These are phyloP conservation scores for Climacium dendroides DNA, from an alignment of 225 moss, liverwort and hornwort species.

Conservation along the genomic window DNA sequence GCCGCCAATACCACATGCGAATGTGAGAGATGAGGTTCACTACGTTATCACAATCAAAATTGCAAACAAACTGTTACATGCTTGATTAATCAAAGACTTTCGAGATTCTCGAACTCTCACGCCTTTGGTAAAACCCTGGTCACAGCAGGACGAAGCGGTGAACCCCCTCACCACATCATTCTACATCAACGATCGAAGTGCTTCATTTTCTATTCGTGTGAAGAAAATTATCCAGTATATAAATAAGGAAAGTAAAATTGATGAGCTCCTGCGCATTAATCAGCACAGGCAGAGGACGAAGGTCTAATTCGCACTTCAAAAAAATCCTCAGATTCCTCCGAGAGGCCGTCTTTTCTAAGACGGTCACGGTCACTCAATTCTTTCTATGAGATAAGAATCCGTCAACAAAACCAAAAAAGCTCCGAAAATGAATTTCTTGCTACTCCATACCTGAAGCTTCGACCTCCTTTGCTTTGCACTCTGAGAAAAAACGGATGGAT, in stretches of 20 bases:
- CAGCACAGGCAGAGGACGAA: not conserved
- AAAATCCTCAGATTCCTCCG: not conserved
- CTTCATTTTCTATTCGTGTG: not conserved
- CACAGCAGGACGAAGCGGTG: not conserved
- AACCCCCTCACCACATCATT: not conserved
- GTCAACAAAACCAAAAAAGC: not conserved
- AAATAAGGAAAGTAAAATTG: not conserved
- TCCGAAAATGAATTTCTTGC: not conserved
- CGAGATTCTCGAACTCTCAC: not conserved
- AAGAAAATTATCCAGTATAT: not conserved
- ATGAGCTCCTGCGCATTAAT: not conserved
- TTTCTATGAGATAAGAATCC: not conserved
- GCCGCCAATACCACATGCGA: not conserved
- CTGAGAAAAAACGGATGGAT: not conserved
- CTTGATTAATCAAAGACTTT: not conserved
- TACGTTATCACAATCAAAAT: not conserved
- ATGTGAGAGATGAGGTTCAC: not conserved
- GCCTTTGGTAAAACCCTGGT: not conserved
- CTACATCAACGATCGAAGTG: not conserved
- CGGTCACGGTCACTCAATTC: not conserved
- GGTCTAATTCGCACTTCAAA: not conserved
- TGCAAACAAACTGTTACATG: not conserved
- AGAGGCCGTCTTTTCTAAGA: too few species aligned
- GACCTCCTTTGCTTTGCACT: not conserved
- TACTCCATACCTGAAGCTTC: constrained; percentile 1